Percentiles rank a stretch among this genome's conserved stretches.
phyloP scores from a whole-genome alignment of 768 basidiomycete genomes.

The Naganishia randhawae region DNA sequence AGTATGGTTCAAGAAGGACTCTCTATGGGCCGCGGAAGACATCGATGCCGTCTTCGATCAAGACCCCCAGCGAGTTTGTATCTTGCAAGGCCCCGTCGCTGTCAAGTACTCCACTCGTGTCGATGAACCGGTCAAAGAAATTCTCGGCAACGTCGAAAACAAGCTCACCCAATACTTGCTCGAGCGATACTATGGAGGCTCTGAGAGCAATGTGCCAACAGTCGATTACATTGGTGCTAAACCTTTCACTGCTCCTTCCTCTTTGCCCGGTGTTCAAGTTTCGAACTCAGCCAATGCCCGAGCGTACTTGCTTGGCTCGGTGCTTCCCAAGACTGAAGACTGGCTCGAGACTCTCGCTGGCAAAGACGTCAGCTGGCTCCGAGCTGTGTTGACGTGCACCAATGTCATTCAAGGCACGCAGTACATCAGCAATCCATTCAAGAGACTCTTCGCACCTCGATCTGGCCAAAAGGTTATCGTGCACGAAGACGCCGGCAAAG shows the following conservation, averaged over 20 bases:
- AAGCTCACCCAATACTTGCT: constrained; percentile 74
- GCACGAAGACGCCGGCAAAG: constrained; percentile 52
- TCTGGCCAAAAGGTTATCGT: constrained; percentile 72
- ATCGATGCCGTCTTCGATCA: constrained; percentile 98
- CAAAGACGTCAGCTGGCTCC: constrained; percentile 74
- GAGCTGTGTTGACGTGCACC: constrained; percentile 73
- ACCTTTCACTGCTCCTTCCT: constrained; percentile 52
- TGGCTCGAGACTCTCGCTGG: constrained; percentile 88
- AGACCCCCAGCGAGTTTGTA: constrained; percentile 95
- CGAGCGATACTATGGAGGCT: constrained; percentile 70
- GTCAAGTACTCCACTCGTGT: constrained; percentile 79
- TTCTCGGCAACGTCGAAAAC: constrained; percentile 81
- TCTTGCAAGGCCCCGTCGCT: constrained; percentile 94
- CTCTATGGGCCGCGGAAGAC: constrained; percentile 95
- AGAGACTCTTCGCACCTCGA: constrained; percentile 79
- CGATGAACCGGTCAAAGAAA: constrained; percentile 88
- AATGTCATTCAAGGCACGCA: constrained; percentile 81
- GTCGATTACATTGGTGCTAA: constrained; percentile 76
- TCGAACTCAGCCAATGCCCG: constrained; percentile 56
- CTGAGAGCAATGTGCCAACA: constrained; percentile 68
- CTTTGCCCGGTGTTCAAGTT: constrained; percentile 53
- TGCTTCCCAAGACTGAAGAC: constrained; percentile 60
- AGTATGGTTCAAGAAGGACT: constrained; percentile 99
- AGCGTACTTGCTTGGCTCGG: constrained; percentile 53
- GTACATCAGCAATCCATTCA: constrained; percentile 84